phyloP scores from a whole-genome alignment of 2,329 filamentous ascomycete species.

The Myriangium duriaei region DNA sequence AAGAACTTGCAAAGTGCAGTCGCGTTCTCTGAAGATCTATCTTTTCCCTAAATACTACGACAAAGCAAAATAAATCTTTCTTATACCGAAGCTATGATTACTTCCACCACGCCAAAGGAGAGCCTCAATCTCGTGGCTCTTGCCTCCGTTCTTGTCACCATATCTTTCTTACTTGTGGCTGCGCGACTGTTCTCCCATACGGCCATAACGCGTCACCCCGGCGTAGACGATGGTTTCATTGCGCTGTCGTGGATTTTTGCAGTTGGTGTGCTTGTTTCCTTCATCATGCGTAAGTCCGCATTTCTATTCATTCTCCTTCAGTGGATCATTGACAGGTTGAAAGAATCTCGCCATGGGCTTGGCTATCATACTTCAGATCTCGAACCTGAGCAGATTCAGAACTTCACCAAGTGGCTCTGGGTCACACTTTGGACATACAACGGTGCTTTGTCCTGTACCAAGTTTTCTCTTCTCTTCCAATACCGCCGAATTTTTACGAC shows the following conservation, averaged over 20 bases:
- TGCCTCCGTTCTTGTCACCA: background rate
- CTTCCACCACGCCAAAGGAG: background rate
- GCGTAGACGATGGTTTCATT: constrained; percentile 7
- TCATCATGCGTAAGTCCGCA: background rate
- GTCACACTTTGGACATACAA: constrained; percentile 29
- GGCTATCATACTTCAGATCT: constrained; percentile 4
- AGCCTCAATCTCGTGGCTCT: background rate
- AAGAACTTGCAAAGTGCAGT: too few species aligned
- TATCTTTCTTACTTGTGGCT: background rate
- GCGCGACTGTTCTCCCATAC: constrained; percentile 5
- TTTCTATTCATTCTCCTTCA: too few species aligned
- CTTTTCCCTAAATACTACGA: background rate
- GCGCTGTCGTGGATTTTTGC: constrained; percentile 4
- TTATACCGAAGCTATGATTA: too few species aligned
- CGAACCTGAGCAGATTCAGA: background rate
- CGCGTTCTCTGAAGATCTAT: background rate
- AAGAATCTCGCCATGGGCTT: constrained; percentile 1
- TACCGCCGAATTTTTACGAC: constrained; percentile 36
- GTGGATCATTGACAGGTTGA: background rate
- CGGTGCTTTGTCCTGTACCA: constrained; percentile 26
- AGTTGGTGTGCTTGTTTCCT: constrained; percentile 1
- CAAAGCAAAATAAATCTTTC: background rate
- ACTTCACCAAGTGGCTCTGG: constrained; percentile 11
- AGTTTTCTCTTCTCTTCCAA: constrained; percentile 35
- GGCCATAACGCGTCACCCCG: constrained; percentile 5